Evolutionary conservation across 2,329 filamentous ascomycete species (phyloP).

Genomic region (Monilinia fructigena): DNA sequence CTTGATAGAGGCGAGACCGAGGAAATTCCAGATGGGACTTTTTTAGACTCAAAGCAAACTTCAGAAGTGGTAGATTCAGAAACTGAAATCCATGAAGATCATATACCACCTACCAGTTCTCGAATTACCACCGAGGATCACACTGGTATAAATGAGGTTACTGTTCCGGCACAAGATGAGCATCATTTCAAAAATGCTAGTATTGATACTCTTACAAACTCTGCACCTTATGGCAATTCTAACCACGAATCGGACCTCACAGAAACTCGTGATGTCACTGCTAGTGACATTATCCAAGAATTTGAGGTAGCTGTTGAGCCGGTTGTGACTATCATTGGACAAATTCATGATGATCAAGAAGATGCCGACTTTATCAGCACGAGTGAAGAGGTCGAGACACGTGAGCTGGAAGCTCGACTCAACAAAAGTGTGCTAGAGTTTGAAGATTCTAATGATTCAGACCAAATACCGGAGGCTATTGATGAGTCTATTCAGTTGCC

Average conservation of each 20-base stretch:
- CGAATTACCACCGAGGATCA: neutral
- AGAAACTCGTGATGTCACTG: neutral
- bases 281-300: neutral
- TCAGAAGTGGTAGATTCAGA: neutral
- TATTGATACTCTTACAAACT: neutral
- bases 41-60: neutral
- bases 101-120: neutral
- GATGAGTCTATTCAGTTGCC: neutral
- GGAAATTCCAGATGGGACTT: neutral
- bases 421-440: neutral
- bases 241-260: neutral
- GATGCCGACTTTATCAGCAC: too few species aligned
- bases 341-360: neutral
- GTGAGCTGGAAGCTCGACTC: neutral
- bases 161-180: neutral
- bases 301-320: neutral
- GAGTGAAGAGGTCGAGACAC: neutral
- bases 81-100: neutral
- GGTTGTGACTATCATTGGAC: neutral
- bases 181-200: conserved; percentile 3
- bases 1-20: neutral
- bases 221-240: neutral
- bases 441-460: neutral
- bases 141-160: neutral
- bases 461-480: neutral